Evolutionary conservation across 2,329 filamentous ascomycete genomes (phyloP).

Genomic region (Coniella lustricola): DNA sequence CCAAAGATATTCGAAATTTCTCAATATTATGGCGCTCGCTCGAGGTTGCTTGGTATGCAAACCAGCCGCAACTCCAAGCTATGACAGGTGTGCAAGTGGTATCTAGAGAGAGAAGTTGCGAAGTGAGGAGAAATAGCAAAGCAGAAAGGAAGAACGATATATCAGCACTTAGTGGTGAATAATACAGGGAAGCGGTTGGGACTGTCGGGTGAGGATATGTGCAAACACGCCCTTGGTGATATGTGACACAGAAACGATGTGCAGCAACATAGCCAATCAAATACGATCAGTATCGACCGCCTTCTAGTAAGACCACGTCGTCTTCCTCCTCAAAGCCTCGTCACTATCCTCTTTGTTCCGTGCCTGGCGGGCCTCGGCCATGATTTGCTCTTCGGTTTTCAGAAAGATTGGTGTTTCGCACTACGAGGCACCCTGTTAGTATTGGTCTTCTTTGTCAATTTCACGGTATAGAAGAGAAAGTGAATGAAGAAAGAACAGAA

Average conservation of each 20-base stretch:
- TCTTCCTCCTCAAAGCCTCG: conserved; percentile 42
- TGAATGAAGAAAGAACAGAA: neutral
- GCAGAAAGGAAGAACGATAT: too few species aligned
- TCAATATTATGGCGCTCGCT: too few species aligned
- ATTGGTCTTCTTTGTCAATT: neutral
- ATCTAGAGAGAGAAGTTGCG: too few species aligned
- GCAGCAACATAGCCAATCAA: neutral
- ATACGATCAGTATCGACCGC: neutral
- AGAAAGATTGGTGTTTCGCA: conserved; percentile 19
- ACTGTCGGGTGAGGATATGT: neutral
- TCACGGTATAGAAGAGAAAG: neutral
- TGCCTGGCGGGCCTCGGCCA: conserved; percentile 34
- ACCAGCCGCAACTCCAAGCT: too few species aligned
- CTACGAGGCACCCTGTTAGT: conserved; percentile 1
- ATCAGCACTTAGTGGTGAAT: too few species aligned
- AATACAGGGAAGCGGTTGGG: too few species aligned
- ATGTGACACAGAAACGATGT: too few species aligned
- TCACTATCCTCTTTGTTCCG: conserved; percentile 35
- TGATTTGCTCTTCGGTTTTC: conserved; percentile 42
- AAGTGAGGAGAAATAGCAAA: neutral
- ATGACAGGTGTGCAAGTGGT: too few species aligned
- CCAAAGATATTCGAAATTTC: too few species aligned
- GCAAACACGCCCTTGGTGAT: too few species aligned
- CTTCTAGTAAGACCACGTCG: conserved; percentile 26
- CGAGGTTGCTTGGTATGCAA: too few species aligned